Conservation (phyloP, 2,329 filamentous ascomycete genomes). For the Podosphaera aphanis region DNA sequence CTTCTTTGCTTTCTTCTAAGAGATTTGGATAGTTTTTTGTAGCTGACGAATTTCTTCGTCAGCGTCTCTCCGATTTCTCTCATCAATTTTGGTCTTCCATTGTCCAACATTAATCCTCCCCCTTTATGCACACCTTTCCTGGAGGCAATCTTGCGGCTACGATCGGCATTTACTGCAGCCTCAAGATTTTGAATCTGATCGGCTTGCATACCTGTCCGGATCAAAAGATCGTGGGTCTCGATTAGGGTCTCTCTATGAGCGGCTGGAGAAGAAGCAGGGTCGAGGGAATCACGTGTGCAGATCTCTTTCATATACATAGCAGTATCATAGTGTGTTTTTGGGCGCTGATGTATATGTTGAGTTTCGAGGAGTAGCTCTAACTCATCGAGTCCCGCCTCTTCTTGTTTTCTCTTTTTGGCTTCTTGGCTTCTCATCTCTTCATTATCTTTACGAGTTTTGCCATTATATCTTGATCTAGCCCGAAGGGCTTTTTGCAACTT, state of each 20-base stretch:
- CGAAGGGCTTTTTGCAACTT: not conserved
- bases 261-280: not conserved
- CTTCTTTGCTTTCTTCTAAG: not conserved
- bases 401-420: no score
- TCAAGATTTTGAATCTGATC: not conserved
- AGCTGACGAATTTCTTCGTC: not conserved
- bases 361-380: not conserved
- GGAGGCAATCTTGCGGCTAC: not conserved
- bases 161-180: not conserved
- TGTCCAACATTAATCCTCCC: no score
- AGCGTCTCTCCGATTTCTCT: not conserved
- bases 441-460: not conserved
- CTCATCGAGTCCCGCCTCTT: not conserved
- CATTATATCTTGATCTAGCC: not conserved
- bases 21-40: not conserved
- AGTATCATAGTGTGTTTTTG: not conserved
- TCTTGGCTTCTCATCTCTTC: not conserved
- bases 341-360: not conserved
- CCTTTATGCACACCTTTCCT: no score
- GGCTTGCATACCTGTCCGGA: not conserved
- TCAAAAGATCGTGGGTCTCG: no score
- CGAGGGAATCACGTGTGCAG: not conserved
- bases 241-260: not conserved
- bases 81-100: not conserved
- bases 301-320: not conserved